These are phyloP conservation scores for Mycena chlorophos DNA, from an alignment of 768 basidiomycete genomes.

Conservation along the genomic window DNA sequence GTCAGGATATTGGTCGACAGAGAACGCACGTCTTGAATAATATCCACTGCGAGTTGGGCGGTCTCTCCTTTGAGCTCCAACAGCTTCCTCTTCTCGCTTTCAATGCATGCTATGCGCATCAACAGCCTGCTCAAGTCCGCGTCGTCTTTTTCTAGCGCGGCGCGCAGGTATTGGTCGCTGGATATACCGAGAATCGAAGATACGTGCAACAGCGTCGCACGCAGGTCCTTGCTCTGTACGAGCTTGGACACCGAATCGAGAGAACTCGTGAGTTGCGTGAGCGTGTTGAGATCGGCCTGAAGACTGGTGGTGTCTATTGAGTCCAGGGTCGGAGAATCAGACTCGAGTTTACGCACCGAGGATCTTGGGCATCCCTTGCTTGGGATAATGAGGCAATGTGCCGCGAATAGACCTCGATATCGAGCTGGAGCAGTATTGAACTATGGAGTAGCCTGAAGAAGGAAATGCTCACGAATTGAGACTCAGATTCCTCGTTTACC, in stretches of 20 bases:
- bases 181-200: slow-evolving; percentile 15
- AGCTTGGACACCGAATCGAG: slow-evolving; percentile 23
- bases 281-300: slow-evolving; percentile 5
- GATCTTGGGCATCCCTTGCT: slow-evolving; percentile 10
- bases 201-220: slow-evolving; percentile 22
- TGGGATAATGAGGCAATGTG: slow-evolving; percentile 13
- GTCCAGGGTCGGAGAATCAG: background rate
- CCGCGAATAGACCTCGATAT: slow-evolving; percentile 18
- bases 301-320: slow-evolving; percentile 1
- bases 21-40: slow-evolving; percentile 21
- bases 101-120: slow-evolving; percentile 2
- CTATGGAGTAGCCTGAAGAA: background rate
- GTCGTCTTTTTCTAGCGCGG: slow-evolving; percentile 24
- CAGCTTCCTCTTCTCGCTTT: slow-evolving; percentile 14
- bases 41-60: slow-evolving; percentile 22
- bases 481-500: background rate
- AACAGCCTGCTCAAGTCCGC: slow-evolving; percentile 15
- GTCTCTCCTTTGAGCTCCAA: slow-evolving; percentile 19
- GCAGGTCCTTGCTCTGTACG: slow-evolving; percentile 21
- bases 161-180: slow-evolving; percentile 17
- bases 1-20: background rate
- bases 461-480: slow-evolving; percentile 11
- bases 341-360: slow-evolving; percentile 2
- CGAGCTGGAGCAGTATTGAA: slow-evolving; percentile 4
- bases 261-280: slow-evolving; percentile 21